Conservation (phyloP, 2,329 filamentous ascomycete species). For the Talaromyces pinophilus region DNA sequence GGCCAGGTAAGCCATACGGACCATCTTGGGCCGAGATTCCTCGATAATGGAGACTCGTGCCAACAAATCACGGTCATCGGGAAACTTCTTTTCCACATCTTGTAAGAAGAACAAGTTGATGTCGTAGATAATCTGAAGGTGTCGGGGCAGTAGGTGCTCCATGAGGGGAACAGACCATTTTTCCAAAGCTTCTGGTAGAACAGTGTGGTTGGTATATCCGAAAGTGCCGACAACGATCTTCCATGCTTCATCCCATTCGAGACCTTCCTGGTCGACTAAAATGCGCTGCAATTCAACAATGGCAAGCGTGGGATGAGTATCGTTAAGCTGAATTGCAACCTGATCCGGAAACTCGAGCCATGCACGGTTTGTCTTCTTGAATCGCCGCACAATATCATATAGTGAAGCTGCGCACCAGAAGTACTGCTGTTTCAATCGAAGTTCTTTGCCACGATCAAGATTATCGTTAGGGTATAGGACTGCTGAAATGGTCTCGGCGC, state of each 20-base stretch:
- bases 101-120: slow-evolving; percentile 96
- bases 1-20: slow-evolving; percentile 93
- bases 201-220: slow-evolving; percentile 98
- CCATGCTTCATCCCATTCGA: slow-evolving; percentile 95
- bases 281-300: slow-evolving; percentile 96
- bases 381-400: slow-evolving; percentile 92
- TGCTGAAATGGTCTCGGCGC: slow-evolving; percentile 97
- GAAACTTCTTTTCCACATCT: slow-evolving; percentile 83
- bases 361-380: slow-evolving; percentile 91
- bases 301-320: slow-evolving; percentile 93
- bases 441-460: slow-evolving; percentile 91
- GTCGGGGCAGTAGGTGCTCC: slow-evolving; percentile 88
- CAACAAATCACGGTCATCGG: slow-evolving; percentile 83
- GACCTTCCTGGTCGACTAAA: slow-evolving; percentile 80
- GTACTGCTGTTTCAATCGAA: slow-evolving; percentile 98
- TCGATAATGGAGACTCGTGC: slow-evolving; percentile 93
- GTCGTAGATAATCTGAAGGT: slow-evolving; percentile 96
- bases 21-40: slow-evolving; percentile 95
- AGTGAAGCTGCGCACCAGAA: slow-evolving; percentile 99
- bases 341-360: slow-evolving; percentile 94
- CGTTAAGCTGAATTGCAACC: slow-evolving; percentile 95
- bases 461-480: slow-evolving; percentile 98
- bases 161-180: slow-evolving; percentile 96
- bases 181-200: slow-evolving; percentile 93
- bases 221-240: slow-evolving; percentile 75